These are phyloP conservation scores for Chondrostereum purpureum DNA, from an alignment of 1,284 basidiomycete species.

Conservation along the genomic window DNA sequence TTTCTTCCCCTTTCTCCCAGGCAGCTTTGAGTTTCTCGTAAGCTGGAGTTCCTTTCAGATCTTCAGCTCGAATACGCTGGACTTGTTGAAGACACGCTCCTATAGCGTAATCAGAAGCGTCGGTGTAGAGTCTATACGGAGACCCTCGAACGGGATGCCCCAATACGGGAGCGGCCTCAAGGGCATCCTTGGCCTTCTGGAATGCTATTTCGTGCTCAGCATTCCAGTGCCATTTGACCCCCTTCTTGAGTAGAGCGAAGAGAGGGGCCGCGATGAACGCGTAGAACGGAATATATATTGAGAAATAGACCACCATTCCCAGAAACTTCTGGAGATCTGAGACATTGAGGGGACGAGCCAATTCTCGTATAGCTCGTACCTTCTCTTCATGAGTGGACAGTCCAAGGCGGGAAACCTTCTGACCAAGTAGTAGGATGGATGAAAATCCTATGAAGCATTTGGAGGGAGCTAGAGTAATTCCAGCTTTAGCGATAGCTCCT, in stretches of 20 bases:
- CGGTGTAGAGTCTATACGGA: conserved; percentile 26
- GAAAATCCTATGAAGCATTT: conserved; percentile 4
- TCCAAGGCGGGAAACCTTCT: conserved; percentile 16
- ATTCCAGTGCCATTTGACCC: conserved; percentile 5
- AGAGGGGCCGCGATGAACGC: conserved; percentile 24
- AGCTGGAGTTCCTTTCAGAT: conserved; percentile 27
- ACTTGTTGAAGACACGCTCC: conserved; percentile 29
- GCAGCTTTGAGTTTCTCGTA: conserved; percentile 23
- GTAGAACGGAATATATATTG: conserved; percentile 24
- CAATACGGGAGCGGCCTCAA: conserved; percentile 3
- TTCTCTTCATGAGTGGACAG: conserved; percentile 26
- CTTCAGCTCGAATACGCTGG: conserved; percentile 26
- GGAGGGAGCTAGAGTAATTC: conserved; percentile 1
- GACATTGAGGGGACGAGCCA: conserved; percentile 15
- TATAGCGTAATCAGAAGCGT: conserved; percentile 28
- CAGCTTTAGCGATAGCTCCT: neutral
- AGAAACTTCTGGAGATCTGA: conserved; percentile 18
- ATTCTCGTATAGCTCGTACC: conserved; percentile 20
- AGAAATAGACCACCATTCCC: conserved; percentile 28
- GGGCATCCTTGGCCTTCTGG: conserved; percentile 7
- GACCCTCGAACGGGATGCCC: conserved; percentile 3
- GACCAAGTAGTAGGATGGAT: neutral
- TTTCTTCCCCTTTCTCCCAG: no score
- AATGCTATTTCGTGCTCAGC: conserved; percentile 6
- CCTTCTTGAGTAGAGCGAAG: conserved; percentile 25